These are phyloP conservation scores for Bipolaris sorokiniana DNA, from an alignment of 2,329 filamentous ascomycete genomes.

Conservation along the genomic window DNA sequence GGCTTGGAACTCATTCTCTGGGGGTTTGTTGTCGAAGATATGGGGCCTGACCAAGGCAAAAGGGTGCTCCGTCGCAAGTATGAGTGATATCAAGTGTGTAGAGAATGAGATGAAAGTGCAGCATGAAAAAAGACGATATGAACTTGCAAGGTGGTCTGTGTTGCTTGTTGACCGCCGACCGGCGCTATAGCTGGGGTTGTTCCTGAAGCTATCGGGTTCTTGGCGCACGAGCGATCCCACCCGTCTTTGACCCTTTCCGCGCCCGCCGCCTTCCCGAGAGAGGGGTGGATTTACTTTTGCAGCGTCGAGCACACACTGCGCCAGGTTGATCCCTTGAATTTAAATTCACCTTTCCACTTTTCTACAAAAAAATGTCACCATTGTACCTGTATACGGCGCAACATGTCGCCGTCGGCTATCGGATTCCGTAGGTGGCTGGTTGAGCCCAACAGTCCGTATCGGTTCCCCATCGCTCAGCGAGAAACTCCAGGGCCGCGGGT, in stretches of 20 bases:
- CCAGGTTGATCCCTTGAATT: not conserved
- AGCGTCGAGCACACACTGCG: not conserved
- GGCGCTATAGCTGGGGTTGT: conserved; percentile 25
- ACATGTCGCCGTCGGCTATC: conserved; percentile 10
- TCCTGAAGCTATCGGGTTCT: conserved; percentile 17
- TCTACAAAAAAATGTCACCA: not conserved
- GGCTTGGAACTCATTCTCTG: conserved; percentile 59
- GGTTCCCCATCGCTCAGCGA: conserved; percentile 30
- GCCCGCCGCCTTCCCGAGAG: conserved; percentile 1
- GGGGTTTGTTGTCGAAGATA: conserved; percentile 55
- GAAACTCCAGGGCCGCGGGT: conserved; percentile 7
- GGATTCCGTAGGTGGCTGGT: not conserved
- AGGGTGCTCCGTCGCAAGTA: conserved; percentile 80
- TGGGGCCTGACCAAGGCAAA: conserved; percentile 98
- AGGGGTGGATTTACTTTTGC: conserved; percentile 6
- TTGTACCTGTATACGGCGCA: not conserved
- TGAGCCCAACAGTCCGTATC: conserved; percentile 23
- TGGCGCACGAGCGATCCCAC: conserved; percentile 10
- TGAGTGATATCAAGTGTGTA: conserved; percentile 17
- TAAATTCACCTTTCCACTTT: too few species aligned
- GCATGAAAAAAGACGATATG: conserved; percentile 20
- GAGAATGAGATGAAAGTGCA: conserved; percentile 24
- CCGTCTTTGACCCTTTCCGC: conserved; percentile 2
- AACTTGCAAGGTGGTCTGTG: conserved; percentile 35
- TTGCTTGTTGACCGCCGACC: conserved; percentile 23